These are phyloP conservation scores for Cnidoscolus chayamansa DNA, from an alignment of 441 rosid species.

Conservation along the genomic window DNA sequence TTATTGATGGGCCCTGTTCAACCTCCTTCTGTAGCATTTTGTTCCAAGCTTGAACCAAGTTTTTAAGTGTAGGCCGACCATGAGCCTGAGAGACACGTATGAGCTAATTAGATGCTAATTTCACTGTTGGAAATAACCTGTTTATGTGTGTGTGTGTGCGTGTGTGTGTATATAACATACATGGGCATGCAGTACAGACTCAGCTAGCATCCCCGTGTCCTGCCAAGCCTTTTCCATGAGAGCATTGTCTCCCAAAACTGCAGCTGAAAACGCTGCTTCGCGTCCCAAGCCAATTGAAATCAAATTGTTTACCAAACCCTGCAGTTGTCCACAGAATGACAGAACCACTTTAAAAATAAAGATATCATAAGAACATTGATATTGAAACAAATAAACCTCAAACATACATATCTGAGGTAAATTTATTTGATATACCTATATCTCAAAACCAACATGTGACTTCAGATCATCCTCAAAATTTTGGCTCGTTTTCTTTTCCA, in stretches of 20 bases:
- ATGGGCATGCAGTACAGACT: slow-evolving; percentile 96
- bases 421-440: neutral
- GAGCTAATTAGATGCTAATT: slow-evolving; percentile 4
- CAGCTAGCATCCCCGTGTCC: slow-evolving; percentile 98
- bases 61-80: slow-evolving; percentile 87
- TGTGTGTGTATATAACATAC: slow-evolving; percentile 34
- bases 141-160: neutral
- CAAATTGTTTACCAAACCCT: slow-evolving; percentile 86
- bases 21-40: slow-evolving; percentile 83
- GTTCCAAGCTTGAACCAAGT: slow-evolving; percentile 89
- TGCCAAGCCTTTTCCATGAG: slow-evolving; percentile 99
- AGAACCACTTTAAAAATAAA: neutral
- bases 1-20: slow-evolving; percentile 60
- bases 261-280: slow-evolving; percentile 96
- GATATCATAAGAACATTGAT: neutral
- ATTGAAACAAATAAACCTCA: neutral
- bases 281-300: slow-evolving; percentile 83
- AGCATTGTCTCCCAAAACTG: slow-evolving; percentile 90
- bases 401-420: neutral
- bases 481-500: neutral
- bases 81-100: slow-evolving; percentile 63
- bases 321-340: slow-evolving; percentile 29
- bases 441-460: neutral
- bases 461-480: neutral
- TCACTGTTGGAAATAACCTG: neutral